Evolutionary conservation across 768 basidiomycete species (phyloP), one percentile per base, ranked within the genome.

Genomic region (Rhizopogon vulgaris): DNA sequence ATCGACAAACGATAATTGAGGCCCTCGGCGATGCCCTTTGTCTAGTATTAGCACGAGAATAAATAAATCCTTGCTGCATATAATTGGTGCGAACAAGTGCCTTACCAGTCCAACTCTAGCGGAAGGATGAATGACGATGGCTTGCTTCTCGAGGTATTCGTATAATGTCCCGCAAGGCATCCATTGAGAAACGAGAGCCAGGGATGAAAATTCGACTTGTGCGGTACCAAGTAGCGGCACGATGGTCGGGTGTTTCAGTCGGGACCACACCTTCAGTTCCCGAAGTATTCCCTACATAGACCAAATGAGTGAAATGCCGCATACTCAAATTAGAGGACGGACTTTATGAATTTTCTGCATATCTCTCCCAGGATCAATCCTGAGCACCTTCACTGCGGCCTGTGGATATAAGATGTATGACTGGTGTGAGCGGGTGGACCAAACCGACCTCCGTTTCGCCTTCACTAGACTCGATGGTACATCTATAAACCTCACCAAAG

Each of bases 231-330:
- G 51, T 18, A 62, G 54, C 6, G 54, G 56, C 4, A 63, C 36
- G 15, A 63, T 51, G 48, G 62, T 63, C 15, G 37, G 38, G 49
- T 60, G 59, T 9, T 40, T 15, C n/a, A 63, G 51, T 32, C 41
- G 7, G 17, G 40, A 46, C 60, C 62, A 63, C 24, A 60, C 60
- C 24, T 47, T 47, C 15, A 63, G 45, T 48, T 62, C 61, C 10
- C 56, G 57, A 24, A 51, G 51, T 18, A 62, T 40, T 32, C 51
- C 17, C 61, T 62, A 36, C 28, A 30, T 37, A 15, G 36, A n/a
- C 4, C 36, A n/a, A 22, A 6, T 37, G 36, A 37, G 36, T 15
- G 1, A 15, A 38, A 7, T 7, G n/a, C 7, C 18, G 12, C 18
- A 22, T 15, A 22, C 18, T 18, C 11, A 11, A 37, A 6, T 14